Evolutionary conservation across 768 basidiomycete genomes (phyloP).

Genomic region (Clavaria fumosa): DNA sequence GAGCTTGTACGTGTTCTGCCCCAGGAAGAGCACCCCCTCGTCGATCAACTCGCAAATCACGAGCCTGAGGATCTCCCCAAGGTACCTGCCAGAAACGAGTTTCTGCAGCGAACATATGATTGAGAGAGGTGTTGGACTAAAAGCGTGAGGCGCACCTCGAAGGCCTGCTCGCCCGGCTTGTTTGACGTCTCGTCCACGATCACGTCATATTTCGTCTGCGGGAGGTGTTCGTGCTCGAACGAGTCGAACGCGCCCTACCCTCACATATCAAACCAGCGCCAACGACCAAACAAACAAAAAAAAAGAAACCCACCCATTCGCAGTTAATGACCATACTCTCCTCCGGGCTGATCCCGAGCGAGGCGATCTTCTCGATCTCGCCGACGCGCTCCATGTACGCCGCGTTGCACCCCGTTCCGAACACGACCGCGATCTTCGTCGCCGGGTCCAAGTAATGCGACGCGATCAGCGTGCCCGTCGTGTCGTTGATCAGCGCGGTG

Average conservation of each 20-base stretch:
- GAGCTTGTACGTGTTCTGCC: constrained; percentile 97
- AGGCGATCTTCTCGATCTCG: constrained; percentile 72
- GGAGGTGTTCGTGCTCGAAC: constrained; percentile 85
- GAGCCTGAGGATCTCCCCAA: constrained; percentile 93
- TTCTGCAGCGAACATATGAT: constrained; percentile 50
- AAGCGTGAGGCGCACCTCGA: constrained; percentile 63
- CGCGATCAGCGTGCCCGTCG: constrained; percentile 94
- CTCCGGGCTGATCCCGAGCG: constrained; percentile 49
- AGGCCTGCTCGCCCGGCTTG: constrained; percentile 92
- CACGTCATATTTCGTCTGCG: constrained; percentile 86
- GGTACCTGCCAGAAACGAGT: constrained; percentile 90
- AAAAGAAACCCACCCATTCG: constrained; percentile 59
- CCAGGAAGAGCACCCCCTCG: constrained; percentile 92
- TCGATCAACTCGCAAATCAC: constrained; percentile 93
- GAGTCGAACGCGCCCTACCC: constrained; percentile 98
- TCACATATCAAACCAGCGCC: not conserved
- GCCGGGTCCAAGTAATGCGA: constrained; percentile 86
- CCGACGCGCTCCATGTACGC: constrained; percentile 90
- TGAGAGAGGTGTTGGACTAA: too few relatives aligned
- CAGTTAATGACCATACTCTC: constrained; percentile 91
- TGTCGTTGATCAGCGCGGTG: constrained; percentile 91
- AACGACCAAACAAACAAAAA: not conserved
- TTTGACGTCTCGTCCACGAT: constrained; percentile 89
- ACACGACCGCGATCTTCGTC: constrained; percentile 91
- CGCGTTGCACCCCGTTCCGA: constrained; percentile 97